phyloP scores from a whole-genome alignment of 2,329 filamentous ascomycete genomes.

The Pseudopithomyces maydicus region DNA sequence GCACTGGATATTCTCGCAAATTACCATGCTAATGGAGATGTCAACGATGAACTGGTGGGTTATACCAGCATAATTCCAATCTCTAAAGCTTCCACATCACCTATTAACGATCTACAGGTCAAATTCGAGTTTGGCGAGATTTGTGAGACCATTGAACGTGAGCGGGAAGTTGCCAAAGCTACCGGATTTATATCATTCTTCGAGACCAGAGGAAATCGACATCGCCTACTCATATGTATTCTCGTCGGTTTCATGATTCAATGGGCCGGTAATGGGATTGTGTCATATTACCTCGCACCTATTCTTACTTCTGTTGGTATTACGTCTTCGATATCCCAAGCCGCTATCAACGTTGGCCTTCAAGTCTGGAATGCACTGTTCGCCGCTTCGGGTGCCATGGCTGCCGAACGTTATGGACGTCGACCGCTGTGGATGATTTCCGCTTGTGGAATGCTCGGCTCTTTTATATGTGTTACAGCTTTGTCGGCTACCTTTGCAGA shows the following conservation, averaged over 20 bases:
- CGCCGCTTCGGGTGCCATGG: slow-evolving; percentile 44
- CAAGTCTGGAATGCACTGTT: slow-evolving; percentile 47
- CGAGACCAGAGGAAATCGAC: slow-evolving; percentile 40
- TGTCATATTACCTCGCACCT: slow-evolving; percentile 43
- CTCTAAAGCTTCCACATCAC: not conserved
- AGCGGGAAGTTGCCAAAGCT: slow-evolving; percentile 16
- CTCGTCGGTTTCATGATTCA: slow-evolving; percentile 44
- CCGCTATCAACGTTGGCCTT: slow-evolving; percentile 44
- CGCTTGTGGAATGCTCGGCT: slow-evolving; percentile 49
- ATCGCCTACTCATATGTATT: slow-evolving; percentile 45
- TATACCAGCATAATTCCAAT: too few species aligned
- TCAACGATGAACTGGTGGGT: slow-evolving; percentile 13
- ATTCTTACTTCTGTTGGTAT: slow-evolving; percentile 46
- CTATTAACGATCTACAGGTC: not conserved
- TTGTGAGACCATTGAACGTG: slow-evolving; percentile 4
- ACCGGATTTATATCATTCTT: slow-evolving; percentile 18
- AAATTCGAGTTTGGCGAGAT: slow-evolving; percentile 19
- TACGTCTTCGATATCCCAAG: slow-evolving; percentile 37
- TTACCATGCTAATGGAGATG: slow-evolving; percentile 24
- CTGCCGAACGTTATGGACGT: slow-evolving; percentile 50
- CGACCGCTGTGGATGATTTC: slow-evolving; percentile 50
- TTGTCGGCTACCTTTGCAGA: slow-evolving; percentile 36
- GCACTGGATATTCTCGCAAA: slow-evolving; percentile 10
- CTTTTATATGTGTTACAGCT: slow-evolving; percentile 50
- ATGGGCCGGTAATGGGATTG: slow-evolving; percentile 47